Conservation (phyloP, 805 yeast species). For the Teunomyces atbi region DNA sequence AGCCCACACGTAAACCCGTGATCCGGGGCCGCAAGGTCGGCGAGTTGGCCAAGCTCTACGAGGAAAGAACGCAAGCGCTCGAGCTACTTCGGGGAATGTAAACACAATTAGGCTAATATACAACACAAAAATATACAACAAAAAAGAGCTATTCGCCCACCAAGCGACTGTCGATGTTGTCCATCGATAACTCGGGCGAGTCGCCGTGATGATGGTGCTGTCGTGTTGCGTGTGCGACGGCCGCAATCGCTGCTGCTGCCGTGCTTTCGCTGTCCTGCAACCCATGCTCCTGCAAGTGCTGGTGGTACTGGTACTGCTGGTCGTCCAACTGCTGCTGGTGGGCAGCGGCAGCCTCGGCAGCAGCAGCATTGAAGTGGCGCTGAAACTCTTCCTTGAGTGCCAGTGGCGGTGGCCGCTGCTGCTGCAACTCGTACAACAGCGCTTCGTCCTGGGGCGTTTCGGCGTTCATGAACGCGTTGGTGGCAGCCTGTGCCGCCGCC, state of each 20-base stretch:
- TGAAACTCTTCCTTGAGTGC: conserved; percentile 12
- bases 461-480: conserved; percentile 18
- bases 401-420: conserved; percentile 10
- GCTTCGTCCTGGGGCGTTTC: conserved; percentile 12
- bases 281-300: conserved; percentile 26
- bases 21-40: conserved; percentile 58
- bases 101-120: conserved; percentile 16
- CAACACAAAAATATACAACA: conserved; percentile 8
- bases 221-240: conserved; percentile 34
- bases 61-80: conserved; percentile 50
- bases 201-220: conserved; percentile 23
- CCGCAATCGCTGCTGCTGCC: conserved; percentile 43
- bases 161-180: conserved; percentile 43
- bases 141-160: conserved; percentile 35
- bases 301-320: conserved; percentile 26
- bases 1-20: conserved; percentile 34
- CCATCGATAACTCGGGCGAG: conserved; percentile 38
- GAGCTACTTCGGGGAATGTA: conserved; percentile 31
- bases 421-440: conserved; percentile 21
- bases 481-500: conserved; percentile 12
- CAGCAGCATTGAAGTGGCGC: conserved; percentile 13
- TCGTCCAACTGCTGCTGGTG: conserved; percentile 26
- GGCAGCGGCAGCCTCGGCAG: conserved; percentile 11
- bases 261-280: conserved; percentile 18
- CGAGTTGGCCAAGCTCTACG: conserved; percentile 61